Percentiles rank a stretch among this genome's conserved stretches.
These are phyloP conservation scores for Paraphaeosphaeria minitans DNA, from an alignment of 2,329 filamentous ascomycete genomes.

Conservation along the genomic window DNA sequence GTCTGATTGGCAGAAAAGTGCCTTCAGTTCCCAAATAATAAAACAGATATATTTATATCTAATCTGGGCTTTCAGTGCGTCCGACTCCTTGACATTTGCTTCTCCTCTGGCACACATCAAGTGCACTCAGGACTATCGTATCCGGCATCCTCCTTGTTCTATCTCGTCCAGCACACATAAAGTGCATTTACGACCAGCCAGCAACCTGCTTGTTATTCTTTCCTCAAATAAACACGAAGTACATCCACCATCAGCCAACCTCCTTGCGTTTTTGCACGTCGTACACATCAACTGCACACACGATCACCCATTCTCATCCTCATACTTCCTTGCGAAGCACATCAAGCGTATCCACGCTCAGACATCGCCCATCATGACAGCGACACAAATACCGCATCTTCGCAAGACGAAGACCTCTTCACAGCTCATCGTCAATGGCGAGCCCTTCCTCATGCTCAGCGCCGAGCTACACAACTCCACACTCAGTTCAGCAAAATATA, in stretches of 20 bases:
- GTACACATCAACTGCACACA: too few relatives aligned
- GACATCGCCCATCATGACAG: background rate
- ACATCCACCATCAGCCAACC: too few relatives aligned
- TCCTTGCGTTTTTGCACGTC: too few relatives aligned
- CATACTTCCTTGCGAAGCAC: background rate
- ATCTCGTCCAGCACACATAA: too few relatives aligned
- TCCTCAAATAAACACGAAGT: too few relatives aligned
- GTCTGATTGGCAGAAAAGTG: background rate
- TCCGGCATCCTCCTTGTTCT: too few relatives aligned
- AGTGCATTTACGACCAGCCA: too few relatives aligned
- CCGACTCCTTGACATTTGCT: background rate
- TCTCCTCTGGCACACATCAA: background rate
- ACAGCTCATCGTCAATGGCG: conserved; percentile 53
- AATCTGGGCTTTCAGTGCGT: background rate
- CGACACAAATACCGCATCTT: conserved; percentile 7
- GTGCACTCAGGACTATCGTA: too few relatives aligned
- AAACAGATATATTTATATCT: background rate
- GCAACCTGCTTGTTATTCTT: too few relatives aligned
- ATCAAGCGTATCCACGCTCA: background rate
- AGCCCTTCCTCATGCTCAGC: conserved; percentile 53
- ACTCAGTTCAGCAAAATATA: conserved; percentile 52
- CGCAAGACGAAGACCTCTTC: conserved; percentile 8
- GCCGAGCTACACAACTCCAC: conserved; percentile 57
- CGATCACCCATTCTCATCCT: too few relatives aligned
- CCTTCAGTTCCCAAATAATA: background rate